Base-by-base conservation (phyloP, 2,329 filamentous ascomycete genomes). In the Monilinia vaccinii-corymbosi region DNA sequence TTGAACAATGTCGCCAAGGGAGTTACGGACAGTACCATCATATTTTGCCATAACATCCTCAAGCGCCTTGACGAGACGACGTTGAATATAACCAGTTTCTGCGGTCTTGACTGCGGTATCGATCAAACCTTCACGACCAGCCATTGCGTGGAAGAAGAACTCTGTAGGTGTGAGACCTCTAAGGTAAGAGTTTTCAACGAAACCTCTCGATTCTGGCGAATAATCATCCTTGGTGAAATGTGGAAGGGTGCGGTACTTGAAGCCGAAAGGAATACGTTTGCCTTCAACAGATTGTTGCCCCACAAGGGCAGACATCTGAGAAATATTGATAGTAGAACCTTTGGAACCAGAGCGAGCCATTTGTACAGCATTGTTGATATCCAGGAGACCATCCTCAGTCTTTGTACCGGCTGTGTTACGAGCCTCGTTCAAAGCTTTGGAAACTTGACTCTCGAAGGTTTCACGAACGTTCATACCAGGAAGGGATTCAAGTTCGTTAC, bases 81-180 rank as follows among this genome's bases (percentile, higher is more conserved):
- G 90, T 76, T 99, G 95, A 66, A 99, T 99, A 74, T 99, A 99
- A 76, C 94, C 94, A 61, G 95, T 99, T 75, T 99, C 95, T 23
- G 94, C 94, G 66, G 94, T 99, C 82, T 99, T 99, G 76, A 99
- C 95, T 66, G 94, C 94, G 56, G 94, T 99, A 81, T 99, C 94
- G 69, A 99, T 99, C 59, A 99, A 81, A 96, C 94, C 94, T 77
- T 99, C 94, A 79, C 94, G 86, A 91, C 94, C 94, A 80, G 94
- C 94, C 94, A 99, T 99, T 72, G 94, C 94, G 82, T 99, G 94
- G 82, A 99, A 99, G 79, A 97, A 99, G 77, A 99, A 99, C 69
- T 99, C 94, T 0, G 89, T 87, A 0, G 94, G 94, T 0, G 95
- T 99, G 61, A 99, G 78, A 60, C 94, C 94, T 79, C 94, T 89